Evolutionary conservation across 768 basidiomycete genomes (phyloP).

Genomic region (Termitomyces sp.): DNA sequence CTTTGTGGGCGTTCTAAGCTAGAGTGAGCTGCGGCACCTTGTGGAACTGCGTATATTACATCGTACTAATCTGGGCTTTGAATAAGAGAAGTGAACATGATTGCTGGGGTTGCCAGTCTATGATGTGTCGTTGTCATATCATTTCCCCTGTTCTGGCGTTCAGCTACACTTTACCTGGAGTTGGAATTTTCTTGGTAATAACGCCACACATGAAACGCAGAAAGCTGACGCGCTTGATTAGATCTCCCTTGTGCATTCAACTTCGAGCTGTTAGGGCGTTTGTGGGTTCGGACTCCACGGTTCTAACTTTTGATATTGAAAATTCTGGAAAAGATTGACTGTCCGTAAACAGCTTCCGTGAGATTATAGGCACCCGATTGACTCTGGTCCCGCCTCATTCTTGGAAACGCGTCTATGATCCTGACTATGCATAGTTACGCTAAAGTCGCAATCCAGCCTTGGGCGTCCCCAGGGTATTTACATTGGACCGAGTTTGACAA

Average conservation of each 20-base stretch:
- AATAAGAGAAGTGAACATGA: background rate
- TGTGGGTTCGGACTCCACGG: too few relatives aligned
- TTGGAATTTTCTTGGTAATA: background rate
- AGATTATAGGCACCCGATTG: background rate
- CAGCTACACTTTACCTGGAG: background rate
- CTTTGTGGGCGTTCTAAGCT: too few relatives aligned
- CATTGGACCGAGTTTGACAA: background rate
- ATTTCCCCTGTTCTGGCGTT: background rate
- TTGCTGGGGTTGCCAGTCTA: background rate
- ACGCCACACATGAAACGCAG: background rate
- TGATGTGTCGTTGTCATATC: background rate
- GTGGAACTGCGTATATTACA: background rate
- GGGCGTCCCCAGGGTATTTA: background rate
- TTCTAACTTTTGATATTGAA: background rate
- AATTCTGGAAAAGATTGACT: background rate
- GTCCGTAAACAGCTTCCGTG: background rate
- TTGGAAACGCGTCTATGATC: background rate
- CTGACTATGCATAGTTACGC: background rate
- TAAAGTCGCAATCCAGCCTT: background rate
- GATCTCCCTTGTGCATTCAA: background rate
- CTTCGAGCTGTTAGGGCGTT: background rate
- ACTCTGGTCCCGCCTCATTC: background rate
- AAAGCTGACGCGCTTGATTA: background rate
- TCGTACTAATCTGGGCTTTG: background rate
- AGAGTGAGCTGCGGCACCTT: background rate